A percentile compares a stretch with the other conserved stretches of the same genome.
Evolutionary conservation across 768 basidiomycete genomes (phyloP).

Genomic region (Mycena vulgaris): DNA sequence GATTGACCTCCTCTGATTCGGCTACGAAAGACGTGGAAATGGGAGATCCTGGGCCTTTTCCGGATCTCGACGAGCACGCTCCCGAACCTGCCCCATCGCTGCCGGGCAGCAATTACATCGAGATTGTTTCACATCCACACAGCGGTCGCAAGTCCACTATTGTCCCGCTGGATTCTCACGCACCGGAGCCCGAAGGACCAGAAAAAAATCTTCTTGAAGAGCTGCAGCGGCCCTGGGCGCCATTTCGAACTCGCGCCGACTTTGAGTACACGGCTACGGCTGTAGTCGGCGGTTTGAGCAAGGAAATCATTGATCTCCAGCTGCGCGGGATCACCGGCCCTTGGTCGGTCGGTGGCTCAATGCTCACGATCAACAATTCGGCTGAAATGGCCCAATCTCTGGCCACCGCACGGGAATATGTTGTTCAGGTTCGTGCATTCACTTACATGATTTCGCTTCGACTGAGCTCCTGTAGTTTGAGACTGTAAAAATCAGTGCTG

Average conservation of each 20-base stretch:
- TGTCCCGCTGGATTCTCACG: not conserved
- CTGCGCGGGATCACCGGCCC: too few species aligned
- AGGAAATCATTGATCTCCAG: too few species aligned
- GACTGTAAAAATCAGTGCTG: too few species aligned
- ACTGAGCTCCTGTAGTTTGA: too few species aligned
- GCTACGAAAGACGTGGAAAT: not conserved
- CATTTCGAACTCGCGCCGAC: not conserved
- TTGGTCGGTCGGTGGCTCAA: too few species aligned
- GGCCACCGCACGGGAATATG: too few species aligned
- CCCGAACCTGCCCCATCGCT: not conserved
- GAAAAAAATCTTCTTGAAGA: not conserved
- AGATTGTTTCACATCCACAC: not conserved
- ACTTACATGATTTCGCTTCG: too few species aligned
- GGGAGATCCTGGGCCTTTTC: not conserved
- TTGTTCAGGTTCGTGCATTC: too few species aligned
- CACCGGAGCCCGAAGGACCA: not conserved
- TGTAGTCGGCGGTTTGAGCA: too few species aligned
- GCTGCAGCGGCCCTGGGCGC: not conserved
- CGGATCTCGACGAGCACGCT: not conserved
- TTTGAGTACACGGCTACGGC: too few species aligned
- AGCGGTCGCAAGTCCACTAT: not conserved
- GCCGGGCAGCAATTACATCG: not conserved
- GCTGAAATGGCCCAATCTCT: too few species aligned
- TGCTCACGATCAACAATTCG: too few species aligned
- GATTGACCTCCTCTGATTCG: not conserved